These are phyloP conservation scores for Trichosporon sp. DNA, from an alignment of 1,284 basidiomycete genomes.

Conservation along the genomic window DNA sequence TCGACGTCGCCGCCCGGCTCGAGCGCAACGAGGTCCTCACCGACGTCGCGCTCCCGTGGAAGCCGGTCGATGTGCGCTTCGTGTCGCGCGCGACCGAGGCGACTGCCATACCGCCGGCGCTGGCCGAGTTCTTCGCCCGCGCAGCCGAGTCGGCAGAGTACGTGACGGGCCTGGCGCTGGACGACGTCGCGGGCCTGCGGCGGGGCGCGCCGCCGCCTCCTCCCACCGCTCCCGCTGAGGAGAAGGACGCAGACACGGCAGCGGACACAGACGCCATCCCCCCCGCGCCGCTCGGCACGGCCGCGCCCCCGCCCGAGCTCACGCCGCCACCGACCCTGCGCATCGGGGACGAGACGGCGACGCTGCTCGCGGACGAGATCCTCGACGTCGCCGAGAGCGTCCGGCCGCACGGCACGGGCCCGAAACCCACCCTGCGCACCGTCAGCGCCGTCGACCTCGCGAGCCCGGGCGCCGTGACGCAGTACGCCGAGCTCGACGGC, in stretches of 20 bases:
- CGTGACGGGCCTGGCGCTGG: background rate
- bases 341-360: background rate
- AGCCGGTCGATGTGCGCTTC: constrained; percentile 15
- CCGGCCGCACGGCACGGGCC: background rate
- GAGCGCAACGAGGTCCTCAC: background rate
- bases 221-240: background rate
- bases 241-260: background rate
- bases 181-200: constrained; percentile 14
- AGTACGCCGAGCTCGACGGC: constrained; percentile 19
- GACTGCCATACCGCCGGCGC: background rate
- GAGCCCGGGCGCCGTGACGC: constrained; percentile 14
- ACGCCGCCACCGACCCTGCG: background rate
- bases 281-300: background rate
- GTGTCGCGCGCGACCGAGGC: background rate
- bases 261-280: background rate
- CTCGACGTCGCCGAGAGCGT: constrained; percentile 12
- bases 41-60: constrained; percentile 17
- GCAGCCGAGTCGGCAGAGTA: constrained; percentile 4
- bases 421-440: constrained; percentile 8
- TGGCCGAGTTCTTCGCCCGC: constrained; percentile 11
- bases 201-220: constrained; percentile 4
- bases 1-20: background rate
- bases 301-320: background rate
- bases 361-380: constrained; percentile 18
- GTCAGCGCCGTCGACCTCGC: constrained; percentile 14